phyloP scores from a whole-genome alignment of 805 yeast species.

The Schizosaccharomyces japonicus region DNA sequence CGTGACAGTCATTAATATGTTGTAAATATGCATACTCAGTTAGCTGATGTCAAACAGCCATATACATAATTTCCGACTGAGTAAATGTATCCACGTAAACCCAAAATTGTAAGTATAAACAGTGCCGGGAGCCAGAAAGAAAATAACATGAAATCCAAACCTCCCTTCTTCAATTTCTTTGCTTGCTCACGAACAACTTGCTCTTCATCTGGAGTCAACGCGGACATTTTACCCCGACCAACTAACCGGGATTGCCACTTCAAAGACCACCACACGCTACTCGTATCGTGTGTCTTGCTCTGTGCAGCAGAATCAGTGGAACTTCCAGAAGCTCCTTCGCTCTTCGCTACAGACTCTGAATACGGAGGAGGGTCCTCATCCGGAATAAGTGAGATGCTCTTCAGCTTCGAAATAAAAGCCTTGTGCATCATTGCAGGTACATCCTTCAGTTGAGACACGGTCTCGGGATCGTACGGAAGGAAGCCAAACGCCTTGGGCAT shows the following conservation, averaged over 20 bases:
- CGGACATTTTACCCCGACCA: neutral
- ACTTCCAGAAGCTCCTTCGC: neutral
- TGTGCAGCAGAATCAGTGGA: no score
- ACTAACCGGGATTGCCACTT: slow-evolving; percentile 1
- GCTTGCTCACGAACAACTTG: slow-evolving; percentile 1
- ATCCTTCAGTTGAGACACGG: no score
- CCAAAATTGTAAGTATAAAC: neutral
- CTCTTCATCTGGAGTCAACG: neutral
- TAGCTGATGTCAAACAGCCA: neutral
- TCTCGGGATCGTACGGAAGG: no score
- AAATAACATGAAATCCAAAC: neutral
- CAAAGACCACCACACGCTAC: neutral
- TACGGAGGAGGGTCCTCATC: slow-evolving; percentile 1
- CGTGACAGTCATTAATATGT: no score
- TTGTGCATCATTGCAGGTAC: neutral
- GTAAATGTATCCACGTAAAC: neutral
- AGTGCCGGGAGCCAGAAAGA: slow-evolving; percentile 2
- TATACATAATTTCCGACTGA: neutral
- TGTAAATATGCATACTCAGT: no score
- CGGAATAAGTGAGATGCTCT: neutral
- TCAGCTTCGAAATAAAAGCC: neutral
- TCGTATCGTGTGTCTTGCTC: neutral
- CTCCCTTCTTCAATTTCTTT: neutral
- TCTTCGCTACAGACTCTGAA: neutral
- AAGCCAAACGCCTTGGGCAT: no score